Percentiles rank a stretch among this genome's conserved stretches.
Evolutionary conservation across 2,329 filamentous ascomycete genomes (phyloP).

Genomic region (Capronia americana): DNA sequence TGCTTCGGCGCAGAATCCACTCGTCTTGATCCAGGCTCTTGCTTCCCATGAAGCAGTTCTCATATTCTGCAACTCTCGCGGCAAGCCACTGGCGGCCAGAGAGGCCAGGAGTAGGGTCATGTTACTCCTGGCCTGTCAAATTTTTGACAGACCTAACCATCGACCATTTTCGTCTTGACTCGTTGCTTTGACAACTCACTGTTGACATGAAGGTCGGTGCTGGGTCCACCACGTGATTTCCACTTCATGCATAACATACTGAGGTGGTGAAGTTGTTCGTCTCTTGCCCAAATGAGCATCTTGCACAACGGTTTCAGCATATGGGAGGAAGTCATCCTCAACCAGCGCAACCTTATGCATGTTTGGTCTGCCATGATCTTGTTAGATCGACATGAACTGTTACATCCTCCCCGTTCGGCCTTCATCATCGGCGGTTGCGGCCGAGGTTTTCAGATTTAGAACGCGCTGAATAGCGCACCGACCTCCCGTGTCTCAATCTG

Average conservation of each 20-base stretch:
- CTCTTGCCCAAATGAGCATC: slow-evolving; percentile 30
- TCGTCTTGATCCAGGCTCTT: slow-evolving; percentile 1
- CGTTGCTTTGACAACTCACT: slow-evolving; percentile 17
- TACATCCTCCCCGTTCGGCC: slow-evolving; percentile 1
- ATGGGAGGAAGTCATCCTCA: slow-evolving; percentile 10
- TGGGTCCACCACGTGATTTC: slow-evolving; percentile 30
- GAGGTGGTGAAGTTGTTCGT: slow-evolving; percentile 26
- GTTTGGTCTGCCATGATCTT: slow-evolving; percentile 3
- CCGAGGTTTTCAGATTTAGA: not conserved
- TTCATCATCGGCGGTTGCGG: not conserved
- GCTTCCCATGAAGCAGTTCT: slow-evolving; percentile 7
- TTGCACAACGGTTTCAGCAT: slow-evolving; percentile 19
- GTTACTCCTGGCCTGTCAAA: slow-evolving; percentile 17
- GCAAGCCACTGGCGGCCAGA: slow-evolving; percentile 15
- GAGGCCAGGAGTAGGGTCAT: too few relatives aligned
- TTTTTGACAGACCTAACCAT: slow-evolving; percentile 12
- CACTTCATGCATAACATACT: slow-evolving; percentile 35
- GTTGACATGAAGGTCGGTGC: not conserved
- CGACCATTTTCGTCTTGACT: slow-evolving; percentile 14
- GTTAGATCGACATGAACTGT: slow-evolving; percentile 18
- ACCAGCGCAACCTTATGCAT: slow-evolving; percentile 23
- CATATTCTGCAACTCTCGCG: slow-evolving; percentile 18
- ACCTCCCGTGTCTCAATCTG: slow-evolving; percentile 24
- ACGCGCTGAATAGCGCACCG: not conserved
- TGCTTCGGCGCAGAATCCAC: slow-evolving; percentile 5